Evolutionary conservation across 805 yeast genomes (phyloP).

Genomic region (Myxozyma vanderwaltii): DNA sequence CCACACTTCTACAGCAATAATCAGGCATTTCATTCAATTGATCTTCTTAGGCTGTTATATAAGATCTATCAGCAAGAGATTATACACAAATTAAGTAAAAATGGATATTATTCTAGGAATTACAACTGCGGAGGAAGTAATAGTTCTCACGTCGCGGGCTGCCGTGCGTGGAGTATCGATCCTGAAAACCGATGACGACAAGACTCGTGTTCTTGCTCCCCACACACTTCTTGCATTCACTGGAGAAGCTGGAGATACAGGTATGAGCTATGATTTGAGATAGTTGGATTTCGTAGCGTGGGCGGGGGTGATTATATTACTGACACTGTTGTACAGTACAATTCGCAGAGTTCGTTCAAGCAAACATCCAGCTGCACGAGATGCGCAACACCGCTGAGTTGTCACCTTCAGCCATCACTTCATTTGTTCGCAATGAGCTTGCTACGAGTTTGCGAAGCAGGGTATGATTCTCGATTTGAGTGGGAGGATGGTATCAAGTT

Average conservation of each 20-base stretch:
- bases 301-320: background rate
- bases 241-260: constrained; percentile 95
- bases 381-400: constrained; percentile 84
- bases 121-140: constrained; percentile 74
- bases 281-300: background rate
- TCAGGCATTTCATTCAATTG: background rate
- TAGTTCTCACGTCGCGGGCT: constrained; percentile 93
- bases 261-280: constrained; percentile 34
- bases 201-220: constrained; percentile 71
- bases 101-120: constrained; percentile 95
- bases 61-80: too few relatives aligned
- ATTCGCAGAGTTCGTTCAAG: constrained; percentile 92
- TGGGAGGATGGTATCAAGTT: background rate
- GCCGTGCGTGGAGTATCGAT: constrained; percentile 88
- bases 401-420: constrained; percentile 82
- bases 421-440: constrained; percentile 82
- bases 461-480: constrained; percentile 35
- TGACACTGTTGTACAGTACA: constrained; percentile 39
- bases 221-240: constrained; percentile 84
- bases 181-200: constrained; percentile 75
- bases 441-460: constrained; percentile 89
- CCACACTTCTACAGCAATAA: background rate
- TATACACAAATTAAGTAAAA: background rate
- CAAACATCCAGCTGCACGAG: constrained; percentile 82
- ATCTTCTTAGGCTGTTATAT: background rate